Percentiles rank a stretch among this genome's conserved stretches.
These are phyloP conservation scores for Gossypium davidsonii DNA, from an alignment of 441 rosid species.

Conservation along the genomic window DNA sequence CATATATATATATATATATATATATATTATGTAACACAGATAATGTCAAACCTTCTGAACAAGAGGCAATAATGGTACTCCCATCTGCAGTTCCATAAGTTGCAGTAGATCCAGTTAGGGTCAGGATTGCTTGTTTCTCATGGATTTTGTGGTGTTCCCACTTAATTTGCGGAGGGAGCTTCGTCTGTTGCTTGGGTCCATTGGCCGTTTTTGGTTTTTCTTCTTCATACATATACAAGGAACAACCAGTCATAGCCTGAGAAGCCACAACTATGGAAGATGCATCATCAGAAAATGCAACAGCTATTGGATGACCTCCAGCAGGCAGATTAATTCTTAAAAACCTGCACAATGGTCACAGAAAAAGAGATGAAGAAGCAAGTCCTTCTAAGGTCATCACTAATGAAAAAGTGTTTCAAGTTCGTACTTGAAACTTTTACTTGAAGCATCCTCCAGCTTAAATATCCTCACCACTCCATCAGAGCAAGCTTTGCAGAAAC, in stretches of 20 bases:
- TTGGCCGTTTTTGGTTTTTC: conserved; percentile 46
- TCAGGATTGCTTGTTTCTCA: conserved; percentile 50
- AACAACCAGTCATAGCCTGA: conserved; percentile 50
- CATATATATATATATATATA: background rate
- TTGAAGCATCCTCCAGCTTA: conserved; percentile 87
- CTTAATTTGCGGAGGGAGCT: conserved; percentile 85
- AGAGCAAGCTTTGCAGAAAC: conserved; percentile 51
- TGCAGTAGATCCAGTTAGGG: conserved; percentile 64
- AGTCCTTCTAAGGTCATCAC: background rate
- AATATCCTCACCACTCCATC: conserved; percentile 24
- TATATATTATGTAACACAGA: background rate
- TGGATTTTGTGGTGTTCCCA: conserved; percentile 85
- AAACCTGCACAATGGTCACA: conserved; percentile 40
- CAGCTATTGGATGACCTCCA: conserved; percentile 83
- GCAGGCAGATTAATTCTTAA: conserved; percentile 73
- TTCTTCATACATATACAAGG: conserved; percentile 86
- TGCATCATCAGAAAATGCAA: conserved; percentile 66
- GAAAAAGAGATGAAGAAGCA: conserved; percentile 13
- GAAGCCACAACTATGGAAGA: conserved; percentile 80
- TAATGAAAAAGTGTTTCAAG: background rate
- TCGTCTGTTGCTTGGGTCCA: conserved; percentile 58
- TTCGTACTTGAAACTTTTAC: conserved; percentile 92
- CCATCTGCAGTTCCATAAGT: conserved; percentile 89
- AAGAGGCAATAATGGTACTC: conserved; percentile 72
- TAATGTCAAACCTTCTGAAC: conserved; percentile 70